A percentile compares a stretch with the other conserved stretches of the same genome.
These are phyloP conservation scores for Juncus inflexus DNA, from an alignment of 176 grass and related monocot genomes.

Conservation along the genomic window DNA sequence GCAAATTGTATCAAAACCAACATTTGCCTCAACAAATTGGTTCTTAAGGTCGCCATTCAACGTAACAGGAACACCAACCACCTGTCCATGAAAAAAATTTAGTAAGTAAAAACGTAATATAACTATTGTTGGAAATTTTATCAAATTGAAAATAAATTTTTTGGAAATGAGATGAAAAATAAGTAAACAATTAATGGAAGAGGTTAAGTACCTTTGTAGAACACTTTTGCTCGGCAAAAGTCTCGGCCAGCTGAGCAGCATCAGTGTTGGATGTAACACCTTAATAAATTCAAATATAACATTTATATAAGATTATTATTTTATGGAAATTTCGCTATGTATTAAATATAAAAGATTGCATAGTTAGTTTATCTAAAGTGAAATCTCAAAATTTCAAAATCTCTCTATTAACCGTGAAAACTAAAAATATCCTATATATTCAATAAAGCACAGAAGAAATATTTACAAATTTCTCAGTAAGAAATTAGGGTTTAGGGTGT, in stretches of 20 bases:
- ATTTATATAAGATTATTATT: not conserved
- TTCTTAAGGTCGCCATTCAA: constrained; percentile 99
- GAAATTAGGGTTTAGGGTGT: not conserved
- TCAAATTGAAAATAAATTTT: constrained; percentile 7
- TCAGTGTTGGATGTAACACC: constrained; percentile 98
- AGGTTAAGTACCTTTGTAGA: constrained; percentile 62
- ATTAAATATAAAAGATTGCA: not conserved
- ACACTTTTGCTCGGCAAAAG: constrained; percentile 91
- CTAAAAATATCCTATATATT: constrained; percentile 9
- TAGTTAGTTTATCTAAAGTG: not conserved
- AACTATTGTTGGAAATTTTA: not conserved
- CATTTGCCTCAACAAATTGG: constrained; percentile 95
- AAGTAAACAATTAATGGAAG: not conserved
- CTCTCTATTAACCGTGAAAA: not conserved
- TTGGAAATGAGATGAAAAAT: not conserved
- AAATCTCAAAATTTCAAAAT: not conserved
- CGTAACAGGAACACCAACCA: constrained; percentile 97
- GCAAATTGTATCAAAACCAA: constrained; percentile 98
- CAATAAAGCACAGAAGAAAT: not conserved
- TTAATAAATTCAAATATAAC: constrained; percentile 33
- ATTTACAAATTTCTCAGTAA: not conserved
- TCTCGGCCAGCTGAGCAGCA: constrained; percentile 93
- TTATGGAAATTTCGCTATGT: not conserved
- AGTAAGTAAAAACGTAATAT: not conserved
- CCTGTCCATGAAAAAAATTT: constrained; percentile 39